These are phyloP conservation scores for Cicer yamashitae DNA, from an alignment of 306 rosid species.

Conservation along the genomic window DNA sequence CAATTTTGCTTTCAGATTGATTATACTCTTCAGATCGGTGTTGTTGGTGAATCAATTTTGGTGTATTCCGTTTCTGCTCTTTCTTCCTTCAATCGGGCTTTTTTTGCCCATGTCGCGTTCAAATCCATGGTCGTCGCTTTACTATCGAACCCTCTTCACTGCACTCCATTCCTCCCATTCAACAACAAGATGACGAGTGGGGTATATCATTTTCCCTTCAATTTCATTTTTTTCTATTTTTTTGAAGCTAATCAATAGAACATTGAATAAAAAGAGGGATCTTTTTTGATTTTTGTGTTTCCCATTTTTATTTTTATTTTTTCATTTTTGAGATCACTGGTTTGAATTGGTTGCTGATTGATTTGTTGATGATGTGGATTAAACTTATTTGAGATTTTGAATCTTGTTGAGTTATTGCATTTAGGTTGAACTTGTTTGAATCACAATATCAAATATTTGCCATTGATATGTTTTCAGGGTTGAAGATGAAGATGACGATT, in stretches of 20 bases:
- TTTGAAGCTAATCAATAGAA: background rate
- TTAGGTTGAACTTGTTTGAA: slow-evolving; percentile 22
- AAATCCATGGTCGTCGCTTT: slow-evolving; percentile 55
- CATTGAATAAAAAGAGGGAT: background rate
- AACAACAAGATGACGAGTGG: slow-evolving; percentile 81
- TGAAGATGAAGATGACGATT: too few relatives aligned
- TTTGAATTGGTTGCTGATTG: slow-evolving; percentile 19
- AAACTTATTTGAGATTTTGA: background rate
- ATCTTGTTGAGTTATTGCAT: background rate
- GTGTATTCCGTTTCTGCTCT: slow-evolving; percentile 31
- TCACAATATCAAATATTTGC: background rate
- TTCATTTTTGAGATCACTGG: background rate
- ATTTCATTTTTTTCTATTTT: background rate
- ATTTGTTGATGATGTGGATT: slow-evolving; percentile 17
- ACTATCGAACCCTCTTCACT: slow-evolving; percentile 63
- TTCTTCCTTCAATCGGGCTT: slow-evolving; percentile 62
- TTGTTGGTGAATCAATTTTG: slow-evolving; percentile 21
- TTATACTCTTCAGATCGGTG: slow-evolving; percentile 38
- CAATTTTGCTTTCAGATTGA: slow-evolving; percentile 17
- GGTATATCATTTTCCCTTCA: slow-evolving; percentile 56
- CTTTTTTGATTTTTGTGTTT: background rate
- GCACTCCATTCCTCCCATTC: slow-evolving; percentile 57
- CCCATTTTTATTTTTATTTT: background rate
- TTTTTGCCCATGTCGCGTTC: slow-evolving; percentile 62
- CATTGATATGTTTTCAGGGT: background rate